phyloP scores from a whole-genome alignment of 73 alveolate genomes.

The Uronychia binucleata region DNA sequence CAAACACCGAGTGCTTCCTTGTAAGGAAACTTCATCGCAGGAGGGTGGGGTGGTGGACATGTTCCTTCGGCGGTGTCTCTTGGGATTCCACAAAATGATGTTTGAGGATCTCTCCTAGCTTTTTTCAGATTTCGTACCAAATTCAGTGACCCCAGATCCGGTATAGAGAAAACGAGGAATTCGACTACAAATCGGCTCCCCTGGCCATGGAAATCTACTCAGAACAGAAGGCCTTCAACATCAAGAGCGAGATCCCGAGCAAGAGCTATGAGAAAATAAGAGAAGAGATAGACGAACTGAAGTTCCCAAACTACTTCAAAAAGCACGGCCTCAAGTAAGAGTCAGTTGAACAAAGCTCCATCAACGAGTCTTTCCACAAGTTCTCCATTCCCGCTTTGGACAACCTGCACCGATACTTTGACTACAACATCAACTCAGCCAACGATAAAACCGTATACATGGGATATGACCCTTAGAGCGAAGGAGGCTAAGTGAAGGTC shows the following conservation, averaged over 20 bases:
- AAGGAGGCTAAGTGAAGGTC: conserved; percentile 26
- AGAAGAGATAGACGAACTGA: conserved; percentile 30
- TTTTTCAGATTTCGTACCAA: conserved; percentile 7
- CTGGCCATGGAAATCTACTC: neutral
- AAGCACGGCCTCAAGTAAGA: conserved; percentile 12
- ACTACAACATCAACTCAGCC: conserved; percentile 16
- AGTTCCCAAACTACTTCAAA: conserved; percentile 20
- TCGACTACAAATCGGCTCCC: neutral
- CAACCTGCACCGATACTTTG: conserved; percentile 40
- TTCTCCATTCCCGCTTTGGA: conserved; percentile 32
- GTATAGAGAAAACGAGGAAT: neutral
- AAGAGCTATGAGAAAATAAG: conserved; percentile 13
- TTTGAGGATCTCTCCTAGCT: conserved; percentile 40
- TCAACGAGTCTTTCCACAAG: conserved; percentile 7
- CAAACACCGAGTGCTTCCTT: neutral
- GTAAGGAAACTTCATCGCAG: neutral
- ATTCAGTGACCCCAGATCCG: neutral
- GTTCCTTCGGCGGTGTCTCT: conserved; percentile 31
- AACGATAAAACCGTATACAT: neutral
- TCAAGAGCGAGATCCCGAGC: conserved; percentile 34
- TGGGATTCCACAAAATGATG: conserved; percentile 52
- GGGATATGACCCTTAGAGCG: neutral
- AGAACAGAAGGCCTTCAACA: conserved; percentile 23
- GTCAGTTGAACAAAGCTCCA: neutral
- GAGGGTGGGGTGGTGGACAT: conserved; percentile 45